These are phyloP conservation scores for Cardiospermum halicacabum DNA, from an alignment of 345 rosid genomes.

Conservation along the genomic window DNA sequence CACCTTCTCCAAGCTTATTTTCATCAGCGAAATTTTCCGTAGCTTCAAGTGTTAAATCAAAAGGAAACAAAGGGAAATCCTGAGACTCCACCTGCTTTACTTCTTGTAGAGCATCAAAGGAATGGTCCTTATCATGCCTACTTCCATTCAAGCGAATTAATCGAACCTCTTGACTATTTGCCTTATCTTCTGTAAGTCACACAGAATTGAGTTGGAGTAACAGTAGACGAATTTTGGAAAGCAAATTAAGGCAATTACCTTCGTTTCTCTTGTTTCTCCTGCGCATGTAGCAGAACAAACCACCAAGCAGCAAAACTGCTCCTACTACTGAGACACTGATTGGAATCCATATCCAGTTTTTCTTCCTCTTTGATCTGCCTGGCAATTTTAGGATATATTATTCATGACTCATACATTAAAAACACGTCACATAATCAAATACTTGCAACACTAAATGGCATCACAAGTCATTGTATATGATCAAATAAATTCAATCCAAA, in stretches of 20 bases:
- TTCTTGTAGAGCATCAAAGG: neutral
- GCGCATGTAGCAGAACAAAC: neutral
- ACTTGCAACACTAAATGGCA: too few species aligned
- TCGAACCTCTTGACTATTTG: constrained; percentile 16
- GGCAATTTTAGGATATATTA: neutral
- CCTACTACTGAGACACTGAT: constrained; percentile 8
- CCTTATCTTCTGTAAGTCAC: constrained; percentile 6
- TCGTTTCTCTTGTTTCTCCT: constrained; percentile 8
- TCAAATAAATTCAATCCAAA: too few species aligned
- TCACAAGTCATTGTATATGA: too few species aligned
- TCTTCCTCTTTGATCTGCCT: neutral
- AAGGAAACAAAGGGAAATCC: constrained; percentile 22
- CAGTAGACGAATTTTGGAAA: neutral
- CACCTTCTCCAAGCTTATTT: constrained; percentile 45
- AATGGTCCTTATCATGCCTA: neutral
- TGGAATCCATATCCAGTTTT: neutral
- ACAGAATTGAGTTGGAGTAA: neutral
- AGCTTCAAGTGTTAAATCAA: constrained; percentile 18
- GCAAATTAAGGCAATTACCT: neutral
- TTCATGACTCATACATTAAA: neutral
- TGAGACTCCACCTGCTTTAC: constrained; percentile 12
- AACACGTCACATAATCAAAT: neutral
- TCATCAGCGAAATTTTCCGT: constrained; percentile 24
- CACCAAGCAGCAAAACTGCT: neutral
- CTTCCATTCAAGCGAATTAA: constrained; percentile 11